Percentiles rank a stretch among this genome's conserved stretches.
Evolutionary conservation across 306 rosid genomes (phyloP).

Genomic region (Castanopsis chinensis): DNA sequence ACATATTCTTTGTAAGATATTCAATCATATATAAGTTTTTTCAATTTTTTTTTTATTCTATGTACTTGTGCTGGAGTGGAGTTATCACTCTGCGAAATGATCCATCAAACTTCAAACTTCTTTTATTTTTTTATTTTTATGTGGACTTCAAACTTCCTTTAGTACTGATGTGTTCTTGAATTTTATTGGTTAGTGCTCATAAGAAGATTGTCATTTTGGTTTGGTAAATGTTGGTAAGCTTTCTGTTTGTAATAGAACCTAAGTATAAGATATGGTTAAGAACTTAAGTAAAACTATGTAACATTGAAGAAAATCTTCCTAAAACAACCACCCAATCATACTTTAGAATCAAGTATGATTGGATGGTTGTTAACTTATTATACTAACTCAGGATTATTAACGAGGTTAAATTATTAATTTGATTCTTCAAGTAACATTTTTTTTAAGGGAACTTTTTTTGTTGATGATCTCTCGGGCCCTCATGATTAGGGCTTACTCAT

Average conservation of each 20-base stretch:
- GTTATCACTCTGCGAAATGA: background rate
- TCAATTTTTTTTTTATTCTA: background rate
- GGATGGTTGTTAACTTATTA: too few relatives aligned
- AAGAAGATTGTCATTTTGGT: background rate
- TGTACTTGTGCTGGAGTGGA: too few relatives aligned
- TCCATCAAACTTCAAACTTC: background rate
- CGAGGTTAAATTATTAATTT: too few relatives aligned
- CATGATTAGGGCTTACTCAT: too few relatives aligned
- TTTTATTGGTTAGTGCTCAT: background rate
- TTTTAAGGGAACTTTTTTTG: too few relatives aligned
- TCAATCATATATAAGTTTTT: background rate
- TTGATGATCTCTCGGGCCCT: too few relatives aligned
- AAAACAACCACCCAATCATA: too few relatives aligned
- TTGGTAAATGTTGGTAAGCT: background rate
- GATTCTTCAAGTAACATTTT: too few relatives aligned
- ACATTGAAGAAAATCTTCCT: too few relatives aligned
- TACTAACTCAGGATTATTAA: too few relatives aligned
- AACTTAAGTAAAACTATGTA: background rate
- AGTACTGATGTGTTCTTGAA: background rate
- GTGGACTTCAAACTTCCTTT: background rate
- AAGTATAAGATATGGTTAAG: background rate
- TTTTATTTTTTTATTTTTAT: too few relatives aligned
- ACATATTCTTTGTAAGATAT: background rate
- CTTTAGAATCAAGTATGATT: too few relatives aligned
- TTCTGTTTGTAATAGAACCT: background rate